Evolutionary conservation across 345 rosid species (phyloP).

Genomic region (Citrus glauca): DNA sequence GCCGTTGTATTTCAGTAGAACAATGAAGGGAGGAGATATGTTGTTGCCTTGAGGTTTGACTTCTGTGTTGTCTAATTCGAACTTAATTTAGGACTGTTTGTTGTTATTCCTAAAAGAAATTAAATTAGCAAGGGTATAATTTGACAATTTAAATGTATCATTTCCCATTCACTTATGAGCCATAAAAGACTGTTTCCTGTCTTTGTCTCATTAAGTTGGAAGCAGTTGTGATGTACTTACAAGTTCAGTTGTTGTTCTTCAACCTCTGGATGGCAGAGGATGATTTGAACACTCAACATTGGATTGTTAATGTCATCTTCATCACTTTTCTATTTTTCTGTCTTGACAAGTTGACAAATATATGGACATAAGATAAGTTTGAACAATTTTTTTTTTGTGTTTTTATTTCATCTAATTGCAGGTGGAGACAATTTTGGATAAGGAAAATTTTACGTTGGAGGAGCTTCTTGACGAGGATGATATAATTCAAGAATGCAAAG

Average conservation of each 20-base stretch:
- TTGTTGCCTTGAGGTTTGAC: background rate
- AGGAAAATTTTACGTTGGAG: conserved; percentile 74
- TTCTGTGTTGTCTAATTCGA: background rate
- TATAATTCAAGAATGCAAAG: conserved; percentile 97
- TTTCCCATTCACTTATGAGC: background rate
- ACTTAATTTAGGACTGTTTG: background rate
- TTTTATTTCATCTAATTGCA: conserved; percentile 26
- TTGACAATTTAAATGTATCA: background rate
- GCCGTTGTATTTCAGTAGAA: background rate
- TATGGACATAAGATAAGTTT: background rate
- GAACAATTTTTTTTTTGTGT: background rate
- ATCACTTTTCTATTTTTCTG: background rate
- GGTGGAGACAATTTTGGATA: conserved; percentile 94
- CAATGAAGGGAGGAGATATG: background rate
- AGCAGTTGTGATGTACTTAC: background rate
- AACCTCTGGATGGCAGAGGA: background rate
- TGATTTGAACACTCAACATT: background rate
- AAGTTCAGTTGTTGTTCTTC: background rate
- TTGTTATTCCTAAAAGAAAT: background rate
- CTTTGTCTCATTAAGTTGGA: background rate
- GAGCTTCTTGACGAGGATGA: conserved; percentile 98
- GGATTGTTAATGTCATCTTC: background rate
- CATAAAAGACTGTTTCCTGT: background rate
- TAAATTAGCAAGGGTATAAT: too few species aligned
- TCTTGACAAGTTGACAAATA: background rate